Conservation (phyloP, 2,329 filamentous ascomycete genomes). For the Beauveria asiatica region DNA sequence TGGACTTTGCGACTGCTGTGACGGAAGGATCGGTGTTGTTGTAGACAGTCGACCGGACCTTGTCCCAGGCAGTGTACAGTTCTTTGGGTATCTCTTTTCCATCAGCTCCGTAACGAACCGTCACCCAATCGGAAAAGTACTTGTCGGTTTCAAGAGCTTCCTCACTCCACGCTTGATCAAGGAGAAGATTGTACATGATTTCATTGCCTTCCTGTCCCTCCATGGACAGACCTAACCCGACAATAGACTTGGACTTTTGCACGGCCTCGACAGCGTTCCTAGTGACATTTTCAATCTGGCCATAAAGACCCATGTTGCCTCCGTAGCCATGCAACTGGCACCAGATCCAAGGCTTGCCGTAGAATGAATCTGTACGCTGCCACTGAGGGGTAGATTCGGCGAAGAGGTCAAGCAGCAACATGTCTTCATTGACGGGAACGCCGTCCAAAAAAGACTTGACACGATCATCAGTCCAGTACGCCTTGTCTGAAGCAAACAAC, state of each 20-base stretch:
- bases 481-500: constrained; percentile 33
- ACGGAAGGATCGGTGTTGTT: constrained; percentile 15
- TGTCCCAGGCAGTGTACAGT: constrained; percentile 9
- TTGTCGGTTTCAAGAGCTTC: constrained; percentile 31
- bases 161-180: constrained; percentile 39
- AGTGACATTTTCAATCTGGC: constrained; percentile 38
- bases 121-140: constrained; percentile 37
- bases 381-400: constrained; percentile 40
- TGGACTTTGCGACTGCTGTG: constrained; percentile 33
- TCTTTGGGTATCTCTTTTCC: constrained; percentile 1
- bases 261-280: constrained; percentile 34
- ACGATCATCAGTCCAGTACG: constrained; percentile 33
- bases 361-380: constrained; percentile 37
- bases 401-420: constrained; percentile 40
- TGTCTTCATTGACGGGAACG: constrained; percentile 31
- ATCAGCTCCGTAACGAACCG: constrained; percentile 26
- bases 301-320: constrained; percentile 37
- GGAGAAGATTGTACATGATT: constrained; percentile 37
- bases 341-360: constrained; percentile 43
- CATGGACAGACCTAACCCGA: constrained; percentile 37
- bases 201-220: constrained; percentile 43
- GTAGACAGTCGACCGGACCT: constrained; percentile 9
- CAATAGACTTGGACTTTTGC: constrained; percentile 27
- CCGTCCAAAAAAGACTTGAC: constrained; percentile 38
- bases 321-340: constrained; percentile 40